Base-by-base conservation (phyloP, 257 asterid species). In the Primulina huaijiensis region DNA sequence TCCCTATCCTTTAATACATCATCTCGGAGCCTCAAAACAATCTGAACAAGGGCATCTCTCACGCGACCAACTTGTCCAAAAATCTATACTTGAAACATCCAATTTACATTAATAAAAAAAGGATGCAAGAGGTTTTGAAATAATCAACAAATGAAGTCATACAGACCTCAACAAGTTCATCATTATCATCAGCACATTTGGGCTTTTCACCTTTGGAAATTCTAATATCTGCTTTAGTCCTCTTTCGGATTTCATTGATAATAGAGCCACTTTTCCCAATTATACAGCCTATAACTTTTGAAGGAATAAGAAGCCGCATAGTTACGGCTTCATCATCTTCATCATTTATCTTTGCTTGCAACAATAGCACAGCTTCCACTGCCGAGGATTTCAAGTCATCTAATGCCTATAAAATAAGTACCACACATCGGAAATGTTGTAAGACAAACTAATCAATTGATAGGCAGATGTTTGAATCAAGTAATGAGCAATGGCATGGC, bases 41-140 rank as follows among this genome's bases (percentile, higher is more conserved):
- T 89, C 80, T 90, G 96, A 80, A 90, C 81, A 73, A 93, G 96
- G 60, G 99, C 96, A 77, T 93, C 95, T 81, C 97, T 90, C 64
- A 93, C 78, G 69, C 74, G 74, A 73, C 88, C 79, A 74, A 89
- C 82, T 77, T 84, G 87, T 61, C 99, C 99, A 80, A 62, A 75
- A 29, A 93, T 85, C 99, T 93, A 70, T 66, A 69, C 7, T 60
- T 53, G 72, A n/a, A 60, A 72, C 46, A 67, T 25, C 67, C 73
- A 63, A 38, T 59, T 73, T 60, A 77, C 55, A 63, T 37, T 76
- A 77, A 71, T 72, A 70, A 68, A 76, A 38, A 43, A 50, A 73
- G 31, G 63, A 14, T 66, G 74, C 29, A 68, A 20, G 65, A 62
- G 4, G 38, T 12, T 52, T 71, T 30, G 37, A 62, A 64, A 72